A percentile compares a stretch with the other conserved stretches of the same genome.
Evolutionary conservation across 192 early-diverging fungal genomes (phyloP).

Genomic region (Coemansia sp.): DNA sequence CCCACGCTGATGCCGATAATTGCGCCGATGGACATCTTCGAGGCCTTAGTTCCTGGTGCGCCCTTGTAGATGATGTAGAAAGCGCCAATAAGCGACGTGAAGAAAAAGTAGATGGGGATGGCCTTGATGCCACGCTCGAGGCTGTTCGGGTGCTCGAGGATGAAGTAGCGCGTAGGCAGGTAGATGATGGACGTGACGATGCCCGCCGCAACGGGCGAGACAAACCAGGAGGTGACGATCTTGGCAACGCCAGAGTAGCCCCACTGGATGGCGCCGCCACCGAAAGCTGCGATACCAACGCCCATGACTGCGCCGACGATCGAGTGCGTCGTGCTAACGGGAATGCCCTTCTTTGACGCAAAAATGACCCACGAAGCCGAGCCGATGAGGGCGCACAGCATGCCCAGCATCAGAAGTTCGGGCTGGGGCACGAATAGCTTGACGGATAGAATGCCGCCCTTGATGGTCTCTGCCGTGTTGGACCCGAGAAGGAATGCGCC

Average conservation of each 20-base stretch:
- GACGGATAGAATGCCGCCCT: constrained; percentile 70
- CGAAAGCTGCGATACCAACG: constrained; percentile 75
- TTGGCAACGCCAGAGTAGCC: constrained; percentile 53
- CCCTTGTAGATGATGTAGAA: constrained; percentile 79
- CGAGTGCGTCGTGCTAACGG: constrained; percentile 81
- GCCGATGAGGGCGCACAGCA: constrained; percentile 80
- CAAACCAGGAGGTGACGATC: constrained; percentile 79
- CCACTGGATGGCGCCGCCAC: constrained; percentile 67
- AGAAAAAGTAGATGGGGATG: constrained; percentile 72
- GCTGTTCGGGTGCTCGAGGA: constrained; percentile 66
- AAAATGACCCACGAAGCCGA: constrained; percentile 77
- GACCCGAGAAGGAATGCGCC: constrained; percentile 79
- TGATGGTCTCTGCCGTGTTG: constrained; percentile 77
- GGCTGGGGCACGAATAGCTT: constrained; percentile 61
- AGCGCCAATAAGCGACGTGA: constrained; percentile 64
- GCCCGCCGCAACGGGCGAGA: constrained; percentile 71
- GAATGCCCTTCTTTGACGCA: constrained; percentile 67
- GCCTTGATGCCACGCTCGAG: constrained; percentile 68
- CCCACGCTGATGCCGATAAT: constrained; percentile 68
- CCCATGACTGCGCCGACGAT: constrained; percentile 82
- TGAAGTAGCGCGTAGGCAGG: constrained; percentile 63
- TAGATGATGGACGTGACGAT: constrained; percentile 68
- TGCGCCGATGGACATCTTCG: constrained; percentile 48
- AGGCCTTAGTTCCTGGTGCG: constrained; percentile 56
- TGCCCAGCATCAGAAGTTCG: constrained; percentile 80